Conservation (phyloP, 768 basidiomycete species). For the Boletus rubropictus region DNA sequence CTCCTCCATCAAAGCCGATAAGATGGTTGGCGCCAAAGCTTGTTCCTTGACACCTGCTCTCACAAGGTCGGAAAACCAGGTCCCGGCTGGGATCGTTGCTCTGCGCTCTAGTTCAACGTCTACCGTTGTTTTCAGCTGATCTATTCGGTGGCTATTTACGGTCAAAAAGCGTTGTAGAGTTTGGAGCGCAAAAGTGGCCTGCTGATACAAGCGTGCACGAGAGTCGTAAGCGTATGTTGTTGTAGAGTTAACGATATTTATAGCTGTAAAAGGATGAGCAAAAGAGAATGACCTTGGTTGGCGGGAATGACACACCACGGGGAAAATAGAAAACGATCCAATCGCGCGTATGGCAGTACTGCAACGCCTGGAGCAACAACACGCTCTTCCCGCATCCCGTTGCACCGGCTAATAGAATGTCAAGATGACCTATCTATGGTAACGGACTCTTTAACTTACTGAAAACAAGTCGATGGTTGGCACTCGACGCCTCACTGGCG, state of each 20-base stretch:
- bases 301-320: conserved; percentile 43
- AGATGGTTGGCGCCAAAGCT: conserved; percentile 45
- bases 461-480: conserved; percentile 51
- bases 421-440: background rate
- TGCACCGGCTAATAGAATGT: conserved; percentile 50
- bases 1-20: conserved; percentile 55
- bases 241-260: conserved; percentile 66
- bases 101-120: conserved; percentile 45
- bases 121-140: conserved; percentile 36
- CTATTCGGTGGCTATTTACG: conserved; percentile 49
- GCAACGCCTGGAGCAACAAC: conserved; percentile 68
- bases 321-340: conserved; percentile 89
- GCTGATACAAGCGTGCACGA: conserved; percentile 70
- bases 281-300: background rate
- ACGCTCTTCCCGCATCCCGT: conserved; percentile 79
- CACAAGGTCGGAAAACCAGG: conserved; percentile 49
- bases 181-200: conserved; percentile 58
- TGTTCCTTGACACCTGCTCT: conserved; percentile 52
- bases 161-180: conserved; percentile 55
- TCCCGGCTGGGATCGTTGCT: conserved; percentile 42
- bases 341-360: conserved; percentile 54
- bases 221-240: conserved; percentile 70
- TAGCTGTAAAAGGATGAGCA: conserved; percentile 31
- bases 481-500: conserved; percentile 46
- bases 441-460: conserved; percentile 41